Conservation (phyloP, 306 rosid species). For the Vigna hirtella region DNA sequence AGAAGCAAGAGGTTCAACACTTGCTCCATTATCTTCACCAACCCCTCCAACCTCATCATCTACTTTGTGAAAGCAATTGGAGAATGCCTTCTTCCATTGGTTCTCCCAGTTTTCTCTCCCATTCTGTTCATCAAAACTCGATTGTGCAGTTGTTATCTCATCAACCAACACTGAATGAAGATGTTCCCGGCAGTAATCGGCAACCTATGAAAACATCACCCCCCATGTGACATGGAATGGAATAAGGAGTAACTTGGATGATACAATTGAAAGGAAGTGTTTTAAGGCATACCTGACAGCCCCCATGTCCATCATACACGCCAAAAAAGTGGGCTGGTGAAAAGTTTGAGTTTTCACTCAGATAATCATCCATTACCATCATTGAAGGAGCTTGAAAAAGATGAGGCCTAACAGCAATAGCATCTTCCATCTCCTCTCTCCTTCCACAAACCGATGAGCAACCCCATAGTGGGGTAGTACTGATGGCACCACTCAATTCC, state of each 20-base stretch:
- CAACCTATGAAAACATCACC: slow-evolving; percentile 60
- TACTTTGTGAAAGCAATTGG: slow-evolving; percentile 68
- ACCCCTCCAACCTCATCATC: slow-evolving; percentile 67
- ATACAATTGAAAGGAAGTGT: slow-evolving; percentile 20
- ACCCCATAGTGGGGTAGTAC: slow-evolving; percentile 63
- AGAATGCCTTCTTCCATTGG: slow-evolving; percentile 66
- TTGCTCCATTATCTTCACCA: slow-evolving; percentile 25
- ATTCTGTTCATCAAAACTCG: slow-evolving; percentile 41
- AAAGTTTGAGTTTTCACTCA: slow-evolving; percentile 36
- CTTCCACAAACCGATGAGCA: slow-evolving; percentile 66
- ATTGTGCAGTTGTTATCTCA: slow-evolving; percentile 59
- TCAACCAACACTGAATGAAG: slow-evolving; percentile 71
- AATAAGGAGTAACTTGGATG: slow-evolving; percentile 34
- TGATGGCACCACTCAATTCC: slow-evolving; percentile 41
- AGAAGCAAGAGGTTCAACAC: slow-evolving; percentile 55
- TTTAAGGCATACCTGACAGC: slow-evolving; percentile 63
- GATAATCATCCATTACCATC: slow-evolving; percentile 54
- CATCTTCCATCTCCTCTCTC: slow-evolving; percentile 93
- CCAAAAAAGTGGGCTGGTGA: slow-evolving; percentile 67
- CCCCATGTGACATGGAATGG: slow-evolving; percentile 24
- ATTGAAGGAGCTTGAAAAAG: slow-evolving; percentile 58
- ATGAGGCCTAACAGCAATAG: slow-evolving; percentile 58
- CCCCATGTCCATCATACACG: slow-evolving; percentile 89
- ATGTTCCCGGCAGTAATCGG: slow-evolving; percentile 72
- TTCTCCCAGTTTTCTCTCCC: slow-evolving; percentile 53